Conservation (phyloP, 2,329 filamentous ascomycete species). For the Alternaria brassicicola region DNA sequence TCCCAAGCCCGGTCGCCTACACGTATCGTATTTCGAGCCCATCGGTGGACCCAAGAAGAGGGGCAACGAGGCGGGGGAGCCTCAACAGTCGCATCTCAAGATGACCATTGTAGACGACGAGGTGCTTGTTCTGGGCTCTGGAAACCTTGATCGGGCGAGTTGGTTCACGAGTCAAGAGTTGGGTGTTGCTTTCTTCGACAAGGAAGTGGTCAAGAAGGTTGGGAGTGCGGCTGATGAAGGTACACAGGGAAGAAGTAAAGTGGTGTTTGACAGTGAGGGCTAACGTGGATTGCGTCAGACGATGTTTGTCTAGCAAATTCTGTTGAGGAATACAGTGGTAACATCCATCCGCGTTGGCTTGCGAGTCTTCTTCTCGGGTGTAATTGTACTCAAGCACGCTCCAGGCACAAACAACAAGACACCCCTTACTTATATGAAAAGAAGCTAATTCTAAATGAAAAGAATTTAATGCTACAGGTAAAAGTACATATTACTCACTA, state of each 20-base stretch:
- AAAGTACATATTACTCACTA: too few species aligned
- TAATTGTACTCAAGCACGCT: too few species aligned
- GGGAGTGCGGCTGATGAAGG: constrained; percentile 26
- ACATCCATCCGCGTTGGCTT: background rate
- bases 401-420: too few species aligned
- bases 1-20: constrained; percentile 55
- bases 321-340: background rate
- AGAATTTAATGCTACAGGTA: too few species aligned
- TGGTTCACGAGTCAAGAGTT: constrained; percentile 89
- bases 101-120: constrained; percentile 73
- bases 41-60: constrained; percentile 27
- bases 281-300: background rate
- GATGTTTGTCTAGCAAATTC: background rate
- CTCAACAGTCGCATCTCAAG: constrained; percentile 78
- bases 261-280: constrained; percentile 30
- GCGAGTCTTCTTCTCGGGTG: background rate
- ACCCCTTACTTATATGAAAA: too few species aligned
- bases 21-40: constrained; percentile 64
- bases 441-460: too few species aligned
- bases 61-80: constrained; percentile 56
- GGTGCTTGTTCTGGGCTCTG: constrained; percentile 74
- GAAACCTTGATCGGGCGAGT: constrained; percentile 83
- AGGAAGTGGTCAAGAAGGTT: constrained; percentile 47
- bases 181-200: constrained; percentile 64
- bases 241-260: constrained; percentile 31